Base-by-base conservation (phyloP, 176 grass and related monocot genomes). In the Elaeis guineensis region DNA sequence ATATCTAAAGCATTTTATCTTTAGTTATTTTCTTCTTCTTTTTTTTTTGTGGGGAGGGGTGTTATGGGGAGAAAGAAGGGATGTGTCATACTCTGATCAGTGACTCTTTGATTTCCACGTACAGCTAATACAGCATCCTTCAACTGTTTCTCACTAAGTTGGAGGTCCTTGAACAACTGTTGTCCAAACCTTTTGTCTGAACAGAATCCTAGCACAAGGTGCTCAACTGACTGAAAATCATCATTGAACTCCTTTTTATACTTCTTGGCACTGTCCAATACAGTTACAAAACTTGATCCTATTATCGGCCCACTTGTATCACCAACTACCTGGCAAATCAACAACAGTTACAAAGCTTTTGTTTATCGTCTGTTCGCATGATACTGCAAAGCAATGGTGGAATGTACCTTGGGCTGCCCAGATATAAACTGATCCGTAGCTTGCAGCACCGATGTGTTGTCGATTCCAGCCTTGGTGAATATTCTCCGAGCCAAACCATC, bases 161-260 rank as follows among this genome's bases (percentile, higher is more conserved):
- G 79, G 54, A 97, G 83, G 75, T 90, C 73, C 69, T 69, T 88
- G 21, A 97, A 87, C 17, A 97, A 65, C 32, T 85, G 71, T 35
- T 97, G 87, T 16, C 92, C 92, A 77, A 97, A 97, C 73, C 87
- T 87, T 63, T 88, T 85, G 74, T 97, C 92, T 51, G 69, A 74
- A 63, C 49, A 49, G 67, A 97, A 97, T 74, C 83, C 80, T 50
- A 67, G 72, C 55, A 97, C 22, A 61, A 90, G 73, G 69, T 97
- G 92, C 70, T 97, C 92, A 58, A 90, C 87, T 70, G 87, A 90
- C 51, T 90, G 68, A 75, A 90, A 90, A 17, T 97, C 92, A 52
- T 97, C 92, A 60, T 77, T 65, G 81, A 82, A 88, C 56, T 97
- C 83, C 3, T 88, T 96, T 58, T 88, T 88, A 67, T 79, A 64